A percentile compares a stretch with the other conserved stretches of the same genome.
Conservation (phyloP, 768 basidiomycete species). For the Hericium rajendrae region DNA sequence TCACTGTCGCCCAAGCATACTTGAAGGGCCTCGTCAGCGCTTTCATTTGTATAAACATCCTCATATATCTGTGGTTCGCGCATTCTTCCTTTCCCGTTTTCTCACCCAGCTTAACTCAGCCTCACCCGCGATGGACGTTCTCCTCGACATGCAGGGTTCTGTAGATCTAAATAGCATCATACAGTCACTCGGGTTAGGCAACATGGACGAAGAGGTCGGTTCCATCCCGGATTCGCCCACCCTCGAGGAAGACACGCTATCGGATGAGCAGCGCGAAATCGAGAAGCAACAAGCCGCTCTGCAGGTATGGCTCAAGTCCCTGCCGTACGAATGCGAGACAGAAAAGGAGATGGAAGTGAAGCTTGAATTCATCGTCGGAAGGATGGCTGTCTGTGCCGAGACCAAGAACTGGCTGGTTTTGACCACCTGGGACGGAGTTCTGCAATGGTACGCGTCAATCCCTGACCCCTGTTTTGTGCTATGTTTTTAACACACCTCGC, state of each 20-base stretch:
- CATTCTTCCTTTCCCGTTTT: neutral
- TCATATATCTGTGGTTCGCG: constrained; percentile 12
- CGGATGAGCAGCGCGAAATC: constrained; percentile 24
- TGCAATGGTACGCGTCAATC: constrained; percentile 53
- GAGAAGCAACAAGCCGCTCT: constrained; percentile 56
- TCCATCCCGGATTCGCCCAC: constrained; percentile 34
- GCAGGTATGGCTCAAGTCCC: constrained; percentile 52
- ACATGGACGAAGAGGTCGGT: constrained; percentile 43
- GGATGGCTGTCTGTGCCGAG: constrained; percentile 61
- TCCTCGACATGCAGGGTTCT: constrained; percentile 4
- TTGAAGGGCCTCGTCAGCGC: constrained; percentile 1
- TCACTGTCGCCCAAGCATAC: constrained; percentile 4
- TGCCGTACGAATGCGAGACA: constrained; percentile 70
- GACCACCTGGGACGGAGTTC: constrained; percentile 68
- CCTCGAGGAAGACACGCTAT: constrained; percentile 21
- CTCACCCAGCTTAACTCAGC: constrained; percentile 6
- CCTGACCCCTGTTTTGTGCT: neutral
- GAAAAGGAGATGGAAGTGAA: constrained; percentile 60
- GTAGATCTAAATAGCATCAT: constrained; percentile 2
- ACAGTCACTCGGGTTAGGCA: constrained; percentile 22
- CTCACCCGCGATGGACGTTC: constrained; percentile 8
- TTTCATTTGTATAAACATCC: neutral
- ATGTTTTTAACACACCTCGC: neutral
- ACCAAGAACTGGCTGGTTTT: constrained; percentile 67
- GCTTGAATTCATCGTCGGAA: constrained; percentile 60